phyloP scores from a whole-genome alignment of 257 asterid species.

The Solanum bukasovii region DNA sequence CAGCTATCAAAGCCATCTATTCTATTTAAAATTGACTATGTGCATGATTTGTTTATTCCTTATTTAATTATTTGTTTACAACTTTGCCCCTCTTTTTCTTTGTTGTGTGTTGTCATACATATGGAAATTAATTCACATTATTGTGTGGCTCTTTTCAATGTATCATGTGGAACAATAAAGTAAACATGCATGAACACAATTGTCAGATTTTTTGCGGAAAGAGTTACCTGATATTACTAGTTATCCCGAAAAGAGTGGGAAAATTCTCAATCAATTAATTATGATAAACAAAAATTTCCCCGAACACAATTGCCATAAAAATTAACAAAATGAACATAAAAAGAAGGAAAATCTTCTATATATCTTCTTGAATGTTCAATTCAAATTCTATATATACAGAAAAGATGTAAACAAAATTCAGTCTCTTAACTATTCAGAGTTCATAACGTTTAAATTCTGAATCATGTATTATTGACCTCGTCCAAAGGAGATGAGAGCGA shows the following conservation, averaged over 20 bases:
- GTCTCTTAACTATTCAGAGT: not conserved
- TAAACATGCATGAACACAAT: no score
- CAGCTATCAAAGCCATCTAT: not conserved
- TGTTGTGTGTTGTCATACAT: not conserved
- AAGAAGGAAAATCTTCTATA: not conserved
- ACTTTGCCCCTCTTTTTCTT: not conserved
- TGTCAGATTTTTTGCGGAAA: no score
- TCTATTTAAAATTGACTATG: not conserved
- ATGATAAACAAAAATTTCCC: not conserved
- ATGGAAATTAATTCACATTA: not conserved
- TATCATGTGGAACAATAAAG: not conserved
- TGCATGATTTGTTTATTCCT: not conserved
- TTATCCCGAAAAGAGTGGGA: rapidly evolving
- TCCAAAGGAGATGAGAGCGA: slow-evolving; percentile 7
- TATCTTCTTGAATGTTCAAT: not conserved
- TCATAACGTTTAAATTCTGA: not conserved
- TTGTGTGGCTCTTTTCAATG: not conserved
- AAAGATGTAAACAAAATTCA: not conserved
- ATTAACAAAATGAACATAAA: not conserved
- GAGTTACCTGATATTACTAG: not conserved
- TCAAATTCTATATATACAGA: not conserved
- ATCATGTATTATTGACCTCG: not conserved
- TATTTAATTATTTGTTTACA: not conserved
- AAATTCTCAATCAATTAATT: not conserved
- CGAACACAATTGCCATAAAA: not conserved